phyloP scores from a whole-genome alignment of 768 basidiomycete genomes.

The Leucosporidium creatinivorum region DNA sequence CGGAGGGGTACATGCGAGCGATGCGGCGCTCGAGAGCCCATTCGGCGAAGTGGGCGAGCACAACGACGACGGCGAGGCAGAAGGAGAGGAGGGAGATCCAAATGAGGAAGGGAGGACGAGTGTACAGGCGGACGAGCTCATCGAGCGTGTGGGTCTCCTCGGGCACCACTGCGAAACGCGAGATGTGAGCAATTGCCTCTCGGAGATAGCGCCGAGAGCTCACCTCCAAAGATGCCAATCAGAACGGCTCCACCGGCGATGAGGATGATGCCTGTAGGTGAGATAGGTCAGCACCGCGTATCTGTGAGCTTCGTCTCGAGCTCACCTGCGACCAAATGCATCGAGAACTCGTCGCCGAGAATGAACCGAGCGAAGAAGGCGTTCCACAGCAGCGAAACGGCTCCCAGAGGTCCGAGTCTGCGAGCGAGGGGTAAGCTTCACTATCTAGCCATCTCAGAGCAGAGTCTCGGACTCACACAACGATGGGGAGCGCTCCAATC shows the following conservation, averaged over 20 bases:
- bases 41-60: conserved; percentile 47
- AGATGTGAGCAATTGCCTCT: background rate
- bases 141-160: conserved; percentile 79
- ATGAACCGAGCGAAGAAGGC: conserved; percentile 80
- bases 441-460: too few relatives aligned
- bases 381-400: conserved; percentile 91
- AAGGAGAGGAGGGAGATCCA: conserved; percentile 70
- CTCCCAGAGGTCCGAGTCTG: conserved; percentile 75
- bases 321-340: conserved; percentile 55
- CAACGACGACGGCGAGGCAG: conserved; percentile 55
- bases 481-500: conserved; percentile 86
- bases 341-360: conserved; percentile 76
- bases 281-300: too few relatives aligned
- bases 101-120: conserved; percentile 64
- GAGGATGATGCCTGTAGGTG: conserved; percentile 53
- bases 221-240: conserved; percentile 72
- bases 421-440: too few relatives aligned
- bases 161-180: conserved; percentile 57
- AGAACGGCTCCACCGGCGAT: conserved; percentile 82
- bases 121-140: conserved; percentile 69
- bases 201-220: background rate
- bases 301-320: conserved; percentile 50
- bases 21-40: conserved; percentile 29
- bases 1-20: background rate
- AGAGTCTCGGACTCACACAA: conserved; percentile 47